phyloP scores from a whole-genome alignment of 2,329 filamentous ascomycete species.

The Peltaster fructicola region DNA sequence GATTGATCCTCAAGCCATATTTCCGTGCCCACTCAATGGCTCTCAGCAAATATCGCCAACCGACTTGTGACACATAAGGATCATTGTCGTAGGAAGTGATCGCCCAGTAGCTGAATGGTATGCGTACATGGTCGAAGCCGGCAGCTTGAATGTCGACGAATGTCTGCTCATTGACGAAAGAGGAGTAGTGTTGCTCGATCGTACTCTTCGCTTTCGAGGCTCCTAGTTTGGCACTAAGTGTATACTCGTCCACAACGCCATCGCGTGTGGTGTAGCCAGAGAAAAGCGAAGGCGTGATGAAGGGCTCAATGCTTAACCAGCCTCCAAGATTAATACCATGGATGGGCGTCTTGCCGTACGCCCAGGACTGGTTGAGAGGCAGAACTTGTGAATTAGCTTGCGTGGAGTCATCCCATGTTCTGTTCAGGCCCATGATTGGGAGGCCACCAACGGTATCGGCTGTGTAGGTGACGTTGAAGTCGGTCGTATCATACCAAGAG shows the following conservation, averaged over 20 bases:
- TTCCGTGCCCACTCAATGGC: slow-evolving; percentile 88
- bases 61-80: slow-evolving; percentile 69
- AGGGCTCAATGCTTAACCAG: slow-evolving; percentile 86
- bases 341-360: slow-evolving; percentile 62
- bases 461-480: slow-evolving; percentile 93
- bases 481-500: slow-evolving; percentile 73
- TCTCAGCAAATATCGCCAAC: slow-evolving; percentile 85
- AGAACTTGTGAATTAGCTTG: slow-evolving; percentile 66
- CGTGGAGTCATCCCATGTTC: slow-evolving; percentile 68
- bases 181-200: slow-evolving; percentile 82
- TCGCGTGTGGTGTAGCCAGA: slow-evolving; percentile 40
- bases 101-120: slow-evolving; percentile 91
- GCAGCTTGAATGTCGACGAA: slow-evolving; percentile 73
- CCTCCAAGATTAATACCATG: slow-evolving; percentile 85
- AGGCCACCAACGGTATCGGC: slow-evolving; percentile 66
- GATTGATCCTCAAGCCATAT: slow-evolving; percentile 77
- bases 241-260: slow-evolving; percentile 76
- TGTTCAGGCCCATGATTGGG: slow-evolving; percentile 78
- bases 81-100: slow-evolving; percentile 70
- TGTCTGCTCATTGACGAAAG: slow-evolving; percentile 68
- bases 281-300: slow-evolving; percentile 89
- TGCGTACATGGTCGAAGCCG: slow-evolving; percentile 90
- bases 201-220: slow-evolving; percentile 41
- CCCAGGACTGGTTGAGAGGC: slow-evolving; percentile 56
- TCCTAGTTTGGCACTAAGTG: slow-evolving; percentile 54